phyloP scores from a whole-genome alignment of 2,329 filamentous ascomycete genomes.

The Elsinoe australis region DNA sequence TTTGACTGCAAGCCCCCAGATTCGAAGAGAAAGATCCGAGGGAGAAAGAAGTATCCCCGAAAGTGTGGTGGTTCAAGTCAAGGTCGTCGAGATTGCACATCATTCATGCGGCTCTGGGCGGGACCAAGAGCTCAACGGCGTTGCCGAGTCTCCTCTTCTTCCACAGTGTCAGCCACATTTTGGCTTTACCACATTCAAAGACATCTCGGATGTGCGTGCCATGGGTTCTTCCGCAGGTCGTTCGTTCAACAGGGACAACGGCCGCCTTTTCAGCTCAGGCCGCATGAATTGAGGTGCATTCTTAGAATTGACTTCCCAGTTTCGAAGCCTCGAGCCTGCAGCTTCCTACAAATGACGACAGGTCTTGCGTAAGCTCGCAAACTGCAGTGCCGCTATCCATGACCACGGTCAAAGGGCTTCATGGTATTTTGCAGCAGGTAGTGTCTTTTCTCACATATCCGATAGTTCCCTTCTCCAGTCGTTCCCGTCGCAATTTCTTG shows the following conservation, averaged over 20 bases:
- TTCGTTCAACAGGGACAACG: neutral
- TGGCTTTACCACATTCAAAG: neutral
- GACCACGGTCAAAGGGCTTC: no score
- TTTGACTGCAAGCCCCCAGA: no score
- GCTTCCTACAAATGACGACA: slow-evolving; percentile 12
- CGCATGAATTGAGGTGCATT: neutral
- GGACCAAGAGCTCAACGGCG: neutral
- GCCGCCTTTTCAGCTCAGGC: no score
- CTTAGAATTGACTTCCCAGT: neutral
- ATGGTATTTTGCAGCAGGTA: no score
- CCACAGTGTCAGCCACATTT: neutral
- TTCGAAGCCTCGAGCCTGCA: slow-evolving; percentile 2
- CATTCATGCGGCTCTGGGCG: neutral
- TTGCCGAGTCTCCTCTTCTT: neutral
- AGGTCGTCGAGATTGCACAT: no score
- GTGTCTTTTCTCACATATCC: neutral
- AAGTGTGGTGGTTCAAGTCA: no score
- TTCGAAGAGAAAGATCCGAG: no score
- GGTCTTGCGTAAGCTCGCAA: slow-evolving; percentile 12
- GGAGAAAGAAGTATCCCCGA: no score
- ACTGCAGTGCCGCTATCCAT: no score
- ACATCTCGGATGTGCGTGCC: neutral
- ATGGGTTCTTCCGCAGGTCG: neutral
- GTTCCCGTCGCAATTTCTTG: no score
- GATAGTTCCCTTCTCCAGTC: no score